A percentile compares a stretch with the other conserved stretches of the same genome.
Conservation (phyloP, 371 early-diverging fungal species). For the Saksenaea oblongispora region DNA sequence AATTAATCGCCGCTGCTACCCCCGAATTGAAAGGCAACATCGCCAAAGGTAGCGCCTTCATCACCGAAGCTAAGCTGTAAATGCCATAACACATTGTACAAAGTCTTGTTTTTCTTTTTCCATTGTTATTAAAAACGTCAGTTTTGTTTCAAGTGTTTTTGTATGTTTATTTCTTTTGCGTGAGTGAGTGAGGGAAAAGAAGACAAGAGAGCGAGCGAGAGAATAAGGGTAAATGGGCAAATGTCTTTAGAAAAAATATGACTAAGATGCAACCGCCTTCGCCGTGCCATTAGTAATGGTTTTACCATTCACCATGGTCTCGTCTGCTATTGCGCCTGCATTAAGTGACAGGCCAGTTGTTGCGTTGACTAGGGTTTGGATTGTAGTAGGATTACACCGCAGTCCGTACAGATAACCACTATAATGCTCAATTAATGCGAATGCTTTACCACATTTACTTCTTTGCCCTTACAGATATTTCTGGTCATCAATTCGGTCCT, state of each 20-base stretch:
- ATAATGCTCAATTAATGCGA: neutral
- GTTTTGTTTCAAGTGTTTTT: neutral
- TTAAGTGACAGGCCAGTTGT: slow-evolving; percentile 33
- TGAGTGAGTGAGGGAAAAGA: no score
- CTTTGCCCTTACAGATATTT: slow-evolving; percentile 74
- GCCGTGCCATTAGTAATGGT: slow-evolving; percentile 18
- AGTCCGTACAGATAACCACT: slow-evolving; percentile 65
- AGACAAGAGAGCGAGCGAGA: no score
- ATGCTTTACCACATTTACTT: neutral
- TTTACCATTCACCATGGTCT: slow-evolving; percentile 10
- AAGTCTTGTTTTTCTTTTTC: no score
- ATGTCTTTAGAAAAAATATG: no score
- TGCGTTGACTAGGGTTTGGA: slow-evolving; percentile 31
- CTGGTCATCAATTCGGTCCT: slow-evolving; percentile 90
- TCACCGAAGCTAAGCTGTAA: slow-evolving; percentile 48
- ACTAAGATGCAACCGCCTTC: slow-evolving; percentile 2
- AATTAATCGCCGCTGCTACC: slow-evolving; percentile 67
- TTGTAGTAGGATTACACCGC: slow-evolving; percentile 40
- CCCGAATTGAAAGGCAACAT: slow-evolving; percentile 85
- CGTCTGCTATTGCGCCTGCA: slow-evolving; percentile 16
- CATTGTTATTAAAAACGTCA: neutral
- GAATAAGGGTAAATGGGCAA: no score
- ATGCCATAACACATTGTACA: no score
- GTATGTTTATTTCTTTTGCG: slow-evolving; percentile 5
- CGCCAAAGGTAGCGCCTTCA: slow-evolving; percentile 61